Evolutionary conservation across 73 alveolate genomes (phyloP), one percentile per base, ranked within the genome.

Genomic region (Stentor roeselii): DNA sequence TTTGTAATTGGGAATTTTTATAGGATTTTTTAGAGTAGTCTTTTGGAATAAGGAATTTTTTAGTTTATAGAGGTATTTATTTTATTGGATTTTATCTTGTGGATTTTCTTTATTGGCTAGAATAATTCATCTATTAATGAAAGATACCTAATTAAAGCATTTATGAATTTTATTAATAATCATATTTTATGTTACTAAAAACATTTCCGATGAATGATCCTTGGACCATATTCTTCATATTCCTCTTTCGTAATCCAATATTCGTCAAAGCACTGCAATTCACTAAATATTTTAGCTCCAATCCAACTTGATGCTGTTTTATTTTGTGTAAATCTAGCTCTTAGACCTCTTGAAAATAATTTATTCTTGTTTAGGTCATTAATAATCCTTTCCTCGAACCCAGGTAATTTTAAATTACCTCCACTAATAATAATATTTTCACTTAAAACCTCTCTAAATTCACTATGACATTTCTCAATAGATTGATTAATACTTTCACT

Each of bases 391-490:
- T 50, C 67, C 67, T 11, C 21, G 21, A 50, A 50, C 67, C 67
- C 67, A 11, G 21, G 67, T 11, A 11, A 21, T 21, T 11, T 50
- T 50, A 21, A 11, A 50, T 50, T 50, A 6, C 67, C 67, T 50
- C 67, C 67, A 50, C 67, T 50, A 50, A 50, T 6, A 21, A 50
- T 21, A 50, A 50, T 50, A 50, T 50, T 50, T 50, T 50, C 67
- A 11, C 6, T 11, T 50, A 50, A 50, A 50, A 11, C 6, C 67
- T 50, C 21, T 21, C 67, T 50, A 50, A 50, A 50, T 11, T 50
- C 67, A 36, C 93, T 77, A 14, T 97, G 98, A 34, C 94, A 85
- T 78, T 87, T 92, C 88, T 85, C 85, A n/a, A 95, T 83, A 14
- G 95, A 38, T 15, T 83, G 89, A 83, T 83, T 90, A 75, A 94